Evolutionary conservation across 768 basidiomycete species (phyloP).

Genomic region (Agrocybe praecox): DNA sequence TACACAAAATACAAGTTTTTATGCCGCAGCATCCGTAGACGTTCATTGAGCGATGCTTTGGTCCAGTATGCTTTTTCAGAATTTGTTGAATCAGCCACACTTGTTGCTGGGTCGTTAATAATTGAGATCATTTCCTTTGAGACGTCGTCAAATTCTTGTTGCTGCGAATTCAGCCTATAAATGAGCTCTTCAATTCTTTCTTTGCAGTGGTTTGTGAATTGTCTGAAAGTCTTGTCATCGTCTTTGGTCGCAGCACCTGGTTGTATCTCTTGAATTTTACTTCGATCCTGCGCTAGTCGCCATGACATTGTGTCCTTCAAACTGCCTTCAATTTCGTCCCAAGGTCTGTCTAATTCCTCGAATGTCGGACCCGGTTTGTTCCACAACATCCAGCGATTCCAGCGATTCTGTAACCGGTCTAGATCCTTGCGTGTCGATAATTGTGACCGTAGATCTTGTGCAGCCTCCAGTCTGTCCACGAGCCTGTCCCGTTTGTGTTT

Average conservation of each 20-base stretch:
- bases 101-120: neutral
- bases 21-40: slow-evolving; percentile 1
- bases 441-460: no score
- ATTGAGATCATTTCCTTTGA: neutral
- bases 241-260: neutral
- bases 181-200: slow-evolving; percentile 1
- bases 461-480: no score
- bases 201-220: slow-evolving; percentile 2
- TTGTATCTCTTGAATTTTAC: neutral
- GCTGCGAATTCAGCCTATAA: slow-evolving; percentile 2
- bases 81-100: neutral
- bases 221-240: neutral
- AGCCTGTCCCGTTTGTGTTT: no score
- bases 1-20: neutral
- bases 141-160: slow-evolving; percentile 3
- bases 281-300: no score
- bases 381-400: no score
- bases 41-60: neutral
- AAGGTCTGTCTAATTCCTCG: no score
- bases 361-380: no score
- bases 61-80: slow-evolving; percentile 1
- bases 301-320: no score
- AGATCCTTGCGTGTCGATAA: no score
- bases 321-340: no score
- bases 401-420: no score